phyloP scores from a whole-genome alignment of 352 stramenopile species.

The Pythium chondricola region DNA sequence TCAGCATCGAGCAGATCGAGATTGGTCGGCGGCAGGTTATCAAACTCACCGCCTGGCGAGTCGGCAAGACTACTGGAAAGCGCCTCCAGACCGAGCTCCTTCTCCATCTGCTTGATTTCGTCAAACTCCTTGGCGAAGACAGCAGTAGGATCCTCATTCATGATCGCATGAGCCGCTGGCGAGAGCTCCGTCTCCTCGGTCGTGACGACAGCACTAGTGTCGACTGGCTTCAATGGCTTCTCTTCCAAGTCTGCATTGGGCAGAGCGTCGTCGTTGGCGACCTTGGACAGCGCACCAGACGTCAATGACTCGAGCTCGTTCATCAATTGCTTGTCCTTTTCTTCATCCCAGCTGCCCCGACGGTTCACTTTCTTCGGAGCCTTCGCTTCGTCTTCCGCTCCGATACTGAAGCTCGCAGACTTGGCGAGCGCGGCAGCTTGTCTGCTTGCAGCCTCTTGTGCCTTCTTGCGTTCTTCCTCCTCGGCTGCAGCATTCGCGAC shows the following conservation, averaged over 20 bases:
- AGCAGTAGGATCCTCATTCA: slow-evolving; percentile 29
- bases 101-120: slow-evolving; percentile 78
- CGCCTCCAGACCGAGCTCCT: slow-evolving; percentile 67
- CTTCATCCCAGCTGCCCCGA: slow-evolving; percentile 77
- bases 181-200: slow-evolving; percentile 3
- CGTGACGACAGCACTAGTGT: no score
- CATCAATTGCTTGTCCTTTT: slow-evolving; percentile 84
- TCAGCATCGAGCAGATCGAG: slow-evolving; percentile 71
- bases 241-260: slow-evolving; percentile 31
- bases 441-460: slow-evolving; percentile 25
- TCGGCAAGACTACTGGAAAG: slow-evolving; percentile 43
- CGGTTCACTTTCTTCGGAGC: slow-evolving; percentile 34
- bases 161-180: not conserved
- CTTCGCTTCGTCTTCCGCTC: slow-evolving; percentile 52
- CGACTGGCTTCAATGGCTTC: slow-evolving; percentile 22
- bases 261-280: slow-evolving; percentile 23
- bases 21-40: slow-evolving; percentile 39
- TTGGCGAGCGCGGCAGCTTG: slow-evolving; percentile 25
- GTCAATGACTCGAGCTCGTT: slow-evolving; percentile 81
- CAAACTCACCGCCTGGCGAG: slow-evolving; percentile 36
- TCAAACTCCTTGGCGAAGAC: slow-evolving; percentile 66
- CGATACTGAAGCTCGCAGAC: slow-evolving; percentile 62
- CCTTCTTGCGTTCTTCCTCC: slow-evolving; percentile 29
- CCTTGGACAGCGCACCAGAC: slow-evolving; percentile 41
- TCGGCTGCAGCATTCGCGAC: slow-evolving; percentile 29